Evolutionary conservation across 1,284 basidiomycete genomes (phyloP), one percentile per base, ranked within the genome.

Genomic region (Ustilago cynodontis): DNA sequence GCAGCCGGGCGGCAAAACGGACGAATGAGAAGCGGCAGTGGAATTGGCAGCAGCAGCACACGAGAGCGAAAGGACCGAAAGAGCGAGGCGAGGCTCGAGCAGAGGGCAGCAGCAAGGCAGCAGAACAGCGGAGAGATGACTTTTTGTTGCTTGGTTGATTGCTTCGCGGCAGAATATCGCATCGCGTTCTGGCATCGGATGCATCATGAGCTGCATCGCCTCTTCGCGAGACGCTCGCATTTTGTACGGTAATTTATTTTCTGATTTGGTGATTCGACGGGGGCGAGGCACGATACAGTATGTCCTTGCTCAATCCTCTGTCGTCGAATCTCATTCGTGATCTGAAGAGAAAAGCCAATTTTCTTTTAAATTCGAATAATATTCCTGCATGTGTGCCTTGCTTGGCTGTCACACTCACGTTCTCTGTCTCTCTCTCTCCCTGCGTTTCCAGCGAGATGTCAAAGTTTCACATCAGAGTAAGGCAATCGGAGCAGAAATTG

Each of bases 1-100:
- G 65, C 65, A 68, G 59, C 65, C 50, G 65, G 54, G 65, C 54
- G 65, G 59, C 65, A 52, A 52, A 47, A 58, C 50, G 55, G 50
- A 62, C 65, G 65, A 68, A 68, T 68, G 29, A 56, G 59, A 58
- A 35, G 43, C 29, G 54, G 43, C 20, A 56, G 43, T 16, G 24
- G 22, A 37, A 28, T 43, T 22, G 41, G 64, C 31, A 37, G 29
- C 31, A 10, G 31, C 22, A 52, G 39, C 2, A n/a, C 33, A 43
- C 22, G 26, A 24, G 26, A 49, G 24, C 47, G 47, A 26, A 54
- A 39, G 28, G 35, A 24, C 41, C 24, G 22, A 29, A 28, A 31
- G n/a, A 47, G 43, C 26, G 39, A 2, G 14, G 55, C 28, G 28
- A 52, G 50, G 28, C 50, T 52, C 29, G 29, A 26, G 26, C 50